Base-by-base conservation (phyloP, 179 eudicot species). In the Amaranthus tricolor region DNA sequence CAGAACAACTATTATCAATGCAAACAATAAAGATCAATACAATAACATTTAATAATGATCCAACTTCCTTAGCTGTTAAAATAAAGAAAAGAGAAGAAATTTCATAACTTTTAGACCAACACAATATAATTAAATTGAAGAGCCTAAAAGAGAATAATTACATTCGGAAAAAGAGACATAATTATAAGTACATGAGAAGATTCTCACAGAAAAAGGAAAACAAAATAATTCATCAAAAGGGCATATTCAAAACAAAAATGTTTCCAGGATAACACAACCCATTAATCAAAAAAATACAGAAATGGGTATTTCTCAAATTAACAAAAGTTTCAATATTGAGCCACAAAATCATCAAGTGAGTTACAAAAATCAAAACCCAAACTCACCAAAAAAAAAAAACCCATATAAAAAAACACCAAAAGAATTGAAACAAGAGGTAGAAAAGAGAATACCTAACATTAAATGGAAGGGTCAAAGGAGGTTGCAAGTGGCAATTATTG, bases 401-500 rank as follows among this genome's bases (percentile, higher is more conserved):
- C 51, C 70, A 56, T 24, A 68, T 15, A 5, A 53, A 66, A 16
- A 31, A 6, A 21, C 9, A 48, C 20, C 49, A 53, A 59, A 62
- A 16, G 12, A 79, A 63, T 60, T 17, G 43, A 12, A 20, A 10
- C 60, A 44, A 8, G 3, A 19, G 31, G 10, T 55, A 61, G 67
- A 62, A 43, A 15, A 44, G 17, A 56, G 9, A 43, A 11, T 77
- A 87, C 90, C 94, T 73, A 60, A 80, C 82, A 77, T 78, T 84
- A 15, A 85, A 61, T 45, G 89, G 78, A 66, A 70, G 85, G 78
- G 73, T 80, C 79, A 89, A 77, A 71, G 85, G 56, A 19, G 70
- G 79, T 60, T 82, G 89, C 77, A 81, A 44, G 24, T 86, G 86
- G 86, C 90, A 89, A 70, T 71, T 69, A 69, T 53, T 77, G 71